phyloP scores from a whole-genome alignment of 1,284 basidiomycete genomes.

The Xanthoconium separans region DNA sequence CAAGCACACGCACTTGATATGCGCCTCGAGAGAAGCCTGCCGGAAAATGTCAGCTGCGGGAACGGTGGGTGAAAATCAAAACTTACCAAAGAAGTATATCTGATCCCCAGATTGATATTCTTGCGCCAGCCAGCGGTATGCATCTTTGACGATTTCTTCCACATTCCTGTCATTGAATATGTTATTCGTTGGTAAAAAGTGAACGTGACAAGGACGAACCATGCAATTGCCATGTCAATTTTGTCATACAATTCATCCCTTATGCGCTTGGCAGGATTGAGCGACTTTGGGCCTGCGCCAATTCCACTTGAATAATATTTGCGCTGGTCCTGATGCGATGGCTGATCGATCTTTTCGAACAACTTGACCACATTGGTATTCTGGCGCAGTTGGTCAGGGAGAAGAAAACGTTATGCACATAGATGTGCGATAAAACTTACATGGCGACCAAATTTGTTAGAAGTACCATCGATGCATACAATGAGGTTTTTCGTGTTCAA shows the following conservation, averaged over 20 bases:
- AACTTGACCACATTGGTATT: slow-evolving; percentile 38
- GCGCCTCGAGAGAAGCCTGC: slow-evolving; percentile 48
- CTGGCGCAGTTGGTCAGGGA: slow-evolving; percentile 21
- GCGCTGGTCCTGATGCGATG: slow-evolving; percentile 21
- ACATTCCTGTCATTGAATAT: slow-evolving; percentile 14
- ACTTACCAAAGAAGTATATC: slow-evolving; percentile 43
- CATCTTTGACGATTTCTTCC: slow-evolving; percentile 32
- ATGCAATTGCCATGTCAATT: slow-evolving; percentile 23
- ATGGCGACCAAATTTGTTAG: slow-evolving; percentile 29
- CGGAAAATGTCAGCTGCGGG: neutral
- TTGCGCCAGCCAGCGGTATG: slow-evolving; percentile 42
- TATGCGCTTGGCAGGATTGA: slow-evolving; percentile 17
- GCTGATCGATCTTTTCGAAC: slow-evolving; percentile 24
- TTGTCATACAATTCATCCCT: slow-evolving; percentile 16
- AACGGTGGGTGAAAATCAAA: neutral
- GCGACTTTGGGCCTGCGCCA: slow-evolving; percentile 30
- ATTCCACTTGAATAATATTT: slow-evolving; percentile 41
- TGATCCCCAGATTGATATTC: slow-evolving; percentile 37
- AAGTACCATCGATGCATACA: slow-evolving; percentile 32
- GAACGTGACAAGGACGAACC: slow-evolving; percentile 13
- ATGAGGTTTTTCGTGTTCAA: slow-evolving; percentile 24
- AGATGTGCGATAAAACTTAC: slow-evolving; percentile 3
- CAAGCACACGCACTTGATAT: slow-evolving; percentile 43
- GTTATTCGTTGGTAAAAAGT: neutral
- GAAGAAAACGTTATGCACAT: neutral